Evolutionary conservation across 176 grass and related monocot species (phyloP).

Genomic region (Musa schizocarpa): DNA sequence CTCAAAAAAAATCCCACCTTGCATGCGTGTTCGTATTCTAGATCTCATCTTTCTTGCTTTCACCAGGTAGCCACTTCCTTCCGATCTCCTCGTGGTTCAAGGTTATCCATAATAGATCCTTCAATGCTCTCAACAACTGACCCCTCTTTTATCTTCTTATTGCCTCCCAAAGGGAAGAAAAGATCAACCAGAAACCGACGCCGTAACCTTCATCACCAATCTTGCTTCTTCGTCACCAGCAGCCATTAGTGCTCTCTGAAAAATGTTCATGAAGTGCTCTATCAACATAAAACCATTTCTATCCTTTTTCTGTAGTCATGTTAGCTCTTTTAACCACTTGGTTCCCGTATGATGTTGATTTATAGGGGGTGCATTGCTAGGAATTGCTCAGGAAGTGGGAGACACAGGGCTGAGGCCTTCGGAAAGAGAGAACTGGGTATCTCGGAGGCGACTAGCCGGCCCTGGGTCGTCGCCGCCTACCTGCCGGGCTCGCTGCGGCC

Average conservation of each 20-base stretch:
- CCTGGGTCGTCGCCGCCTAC: slow-evolving; percentile 54
- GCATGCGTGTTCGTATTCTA: not conserved
- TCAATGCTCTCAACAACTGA: no score
- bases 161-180: not conserved
- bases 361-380: not conserved
- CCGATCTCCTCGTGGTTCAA: not conserved
- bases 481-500: slow-evolving; percentile 48
- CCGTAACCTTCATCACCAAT: no score
- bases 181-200: not conserved
- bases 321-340: not conserved
- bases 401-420: not conserved
- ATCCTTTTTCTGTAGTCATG: no score
- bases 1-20: not conserved
- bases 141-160: not conserved
- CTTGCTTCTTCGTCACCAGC: no score
- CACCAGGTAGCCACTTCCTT: not conserved
- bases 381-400: not conserved
- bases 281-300: no score
- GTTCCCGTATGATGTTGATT: not conserved
- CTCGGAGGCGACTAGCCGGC: slow-evolving; percentile 14
- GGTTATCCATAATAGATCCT: not conserved
- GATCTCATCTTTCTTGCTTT: slow-evolving; percentile 1
- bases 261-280: no score
- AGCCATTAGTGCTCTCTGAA: no score
- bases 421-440: not conserved